Evolutionary conservation across 169 alveolate species (phyloP).

Genomic region (Eimeria praecox): DNA sequence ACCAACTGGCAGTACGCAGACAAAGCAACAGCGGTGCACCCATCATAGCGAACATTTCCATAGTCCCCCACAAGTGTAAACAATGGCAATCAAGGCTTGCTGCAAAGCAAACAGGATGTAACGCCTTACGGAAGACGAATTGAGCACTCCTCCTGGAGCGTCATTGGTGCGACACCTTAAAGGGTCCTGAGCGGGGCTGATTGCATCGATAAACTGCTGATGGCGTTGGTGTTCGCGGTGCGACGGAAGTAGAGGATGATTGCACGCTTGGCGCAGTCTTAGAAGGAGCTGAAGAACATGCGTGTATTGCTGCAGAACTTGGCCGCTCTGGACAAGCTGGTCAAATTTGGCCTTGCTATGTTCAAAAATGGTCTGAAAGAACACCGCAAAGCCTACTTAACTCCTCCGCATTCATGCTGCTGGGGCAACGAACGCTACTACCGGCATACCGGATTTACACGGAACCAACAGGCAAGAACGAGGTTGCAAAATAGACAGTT

Average conservation of each 20-base stretch:
- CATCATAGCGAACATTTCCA: background rate
- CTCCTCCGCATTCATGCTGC: background rate
- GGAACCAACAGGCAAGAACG: background rate
- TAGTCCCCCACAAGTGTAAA: background rate
- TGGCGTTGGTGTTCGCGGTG: slow-evolving; percentile 82
- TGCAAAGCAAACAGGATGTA: background rate
- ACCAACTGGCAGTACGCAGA: background rate
- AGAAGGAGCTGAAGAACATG: slow-evolving; percentile 89
- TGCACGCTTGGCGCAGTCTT: slow-evolving; percentile 91
- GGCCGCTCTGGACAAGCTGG: slow-evolving; percentile 86
- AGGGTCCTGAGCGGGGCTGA: slow-evolving; percentile 62
- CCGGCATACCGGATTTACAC: background rate
- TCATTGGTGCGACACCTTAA: background rate
- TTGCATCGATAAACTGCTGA: slow-evolving; percentile 50
- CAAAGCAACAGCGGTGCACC: background rate
- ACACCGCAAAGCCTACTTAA: background rate
- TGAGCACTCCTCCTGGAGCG: background rate
- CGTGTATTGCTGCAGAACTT: slow-evolving; percentile 87
- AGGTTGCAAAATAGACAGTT: too few relatives aligned
- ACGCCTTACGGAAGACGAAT: background rate
- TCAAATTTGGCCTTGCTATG: slow-evolving; percentile 88
- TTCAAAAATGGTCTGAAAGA: slow-evolving; percentile 79
- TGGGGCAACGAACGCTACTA: background rate
- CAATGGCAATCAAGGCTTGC: background rate
- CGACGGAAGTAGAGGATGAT: slow-evolving; percentile 88